phyloP scores from a whole-genome alignment of 169 alveolate species.

The Cryptosporidium ryanae region DNA sequence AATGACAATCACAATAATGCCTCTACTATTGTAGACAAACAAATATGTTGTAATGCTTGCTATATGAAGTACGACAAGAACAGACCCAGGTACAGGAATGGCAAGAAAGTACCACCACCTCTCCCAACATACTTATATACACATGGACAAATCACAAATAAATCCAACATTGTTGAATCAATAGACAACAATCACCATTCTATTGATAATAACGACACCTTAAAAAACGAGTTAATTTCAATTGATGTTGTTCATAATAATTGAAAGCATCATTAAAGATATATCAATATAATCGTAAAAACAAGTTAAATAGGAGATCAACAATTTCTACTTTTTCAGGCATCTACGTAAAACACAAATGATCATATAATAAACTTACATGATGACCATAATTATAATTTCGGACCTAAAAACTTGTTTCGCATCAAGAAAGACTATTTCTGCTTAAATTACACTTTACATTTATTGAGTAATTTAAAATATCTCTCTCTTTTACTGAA shows the following conservation, averaged over 20 bases:
- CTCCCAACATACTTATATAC: constrained; percentile 51
- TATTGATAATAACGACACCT: neutral
- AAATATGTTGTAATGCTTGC: constrained; percentile 71
- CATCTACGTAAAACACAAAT: too few relatives aligned
- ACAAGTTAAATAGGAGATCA: too few relatives aligned
- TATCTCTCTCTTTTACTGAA: too few relatives aligned
- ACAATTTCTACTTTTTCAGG: too few relatives aligned
- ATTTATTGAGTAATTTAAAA: too few relatives aligned
- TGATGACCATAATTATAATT: too few relatives aligned
- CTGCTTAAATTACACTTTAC: too few relatives aligned
- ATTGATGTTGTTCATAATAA: neutral
- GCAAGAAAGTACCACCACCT: constrained; percentile 71
- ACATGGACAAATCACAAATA: constrained; percentile 1
- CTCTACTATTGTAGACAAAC: constrained; percentile 28
- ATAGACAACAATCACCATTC: neutral
- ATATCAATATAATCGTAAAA: too few relatives aligned
- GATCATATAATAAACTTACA: too few relatives aligned
- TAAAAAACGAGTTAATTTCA: neutral
- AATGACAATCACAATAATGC: neutral
- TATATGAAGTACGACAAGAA: constrained; percentile 71
- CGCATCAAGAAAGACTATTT: too few relatives aligned
- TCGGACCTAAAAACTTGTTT: too few relatives aligned
- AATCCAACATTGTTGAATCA: neutral
- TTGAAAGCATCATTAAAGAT: neutral
- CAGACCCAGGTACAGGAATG: constrained; percentile 70